A percentile compares a stretch with the other conserved stretches of the same genome.
phyloP scores from a whole-genome alignment of 1,139 yeast species.

The Scheffersomyces cryptocercus region DNA sequence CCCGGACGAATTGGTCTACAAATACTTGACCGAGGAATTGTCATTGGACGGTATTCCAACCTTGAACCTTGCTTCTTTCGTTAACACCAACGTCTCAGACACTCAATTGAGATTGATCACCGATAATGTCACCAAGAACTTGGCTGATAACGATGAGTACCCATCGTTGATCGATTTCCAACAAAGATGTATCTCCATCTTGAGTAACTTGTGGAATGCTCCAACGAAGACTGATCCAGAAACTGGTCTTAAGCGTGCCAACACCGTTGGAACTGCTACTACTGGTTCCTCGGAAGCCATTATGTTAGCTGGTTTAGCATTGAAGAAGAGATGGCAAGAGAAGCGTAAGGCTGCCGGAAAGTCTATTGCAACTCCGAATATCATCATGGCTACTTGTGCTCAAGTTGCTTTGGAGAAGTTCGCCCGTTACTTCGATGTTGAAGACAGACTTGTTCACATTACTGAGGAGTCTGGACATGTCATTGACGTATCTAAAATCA shows the following conservation, averaged over 20 bases:
- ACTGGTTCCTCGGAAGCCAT: slow-evolving; percentile 95
- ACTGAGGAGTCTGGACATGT: slow-evolving; percentile 60
- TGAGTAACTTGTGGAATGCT: slow-evolving; percentile 82
- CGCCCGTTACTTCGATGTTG: slow-evolving; percentile 92
- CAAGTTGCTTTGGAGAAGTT: slow-evolving; percentile 94
- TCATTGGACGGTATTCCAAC: slow-evolving; percentile 83
- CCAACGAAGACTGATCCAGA: slow-evolving; percentile 36
- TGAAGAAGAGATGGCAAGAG: slow-evolving; percentile 87
- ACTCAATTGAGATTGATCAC: slow-evolving; percentile 47
- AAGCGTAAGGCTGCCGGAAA: slow-evolving; percentile 61
- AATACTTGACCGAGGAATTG: slow-evolving; percentile 70
- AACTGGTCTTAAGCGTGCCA: slow-evolving; percentile 29
- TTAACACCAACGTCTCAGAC: slow-evolving; percentile 68
- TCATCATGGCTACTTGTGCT: slow-evolving; percentile 92
- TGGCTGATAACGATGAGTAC: slow-evolving; percentile 93
- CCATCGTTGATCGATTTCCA: slow-evolving; percentile 83
- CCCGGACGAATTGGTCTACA: slow-evolving; percentile 53
- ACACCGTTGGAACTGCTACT: slow-evolving; percentile 83
- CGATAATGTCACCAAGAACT: slow-evolving; percentile 80
- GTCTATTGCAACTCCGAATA: slow-evolving; percentile 69
- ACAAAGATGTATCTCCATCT: slow-evolving; percentile 76
- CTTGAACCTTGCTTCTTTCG: slow-evolving; percentile 85
- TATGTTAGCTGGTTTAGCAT: slow-evolving; percentile 88
- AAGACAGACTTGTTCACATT: slow-evolving; percentile 73
- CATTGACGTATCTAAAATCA: slow-evolving; percentile 60